Base-by-base conservation (phyloP, 495 filamentous ascomycete species). In the Lasiosphaeria ovina region DNA sequence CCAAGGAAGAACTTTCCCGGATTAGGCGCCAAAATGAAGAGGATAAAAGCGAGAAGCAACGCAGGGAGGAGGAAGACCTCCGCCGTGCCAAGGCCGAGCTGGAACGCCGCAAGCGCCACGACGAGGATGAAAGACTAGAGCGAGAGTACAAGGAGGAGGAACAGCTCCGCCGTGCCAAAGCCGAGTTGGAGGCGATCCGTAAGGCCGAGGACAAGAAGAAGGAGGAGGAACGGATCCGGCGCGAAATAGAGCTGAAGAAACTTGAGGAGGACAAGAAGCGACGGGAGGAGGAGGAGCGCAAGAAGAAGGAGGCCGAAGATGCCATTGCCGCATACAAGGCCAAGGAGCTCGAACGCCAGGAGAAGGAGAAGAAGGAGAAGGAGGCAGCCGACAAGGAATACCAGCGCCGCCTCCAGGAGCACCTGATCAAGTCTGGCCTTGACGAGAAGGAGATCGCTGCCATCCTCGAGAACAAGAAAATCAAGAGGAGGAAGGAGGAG, bases 281-380 rank as follows among this genome's bases (percentile, higher is more conserved):
- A 5, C 63, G 61, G 0, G 73, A 77, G 36, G 80, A 80, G 63
- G 71, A 72, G 56, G 64, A 74, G 54, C 66, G 66, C 14, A 70
- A 80, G 57, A 74, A 83, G 62, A 74, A 77, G 14, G 82, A 84
- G 57, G 83, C 83, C 42, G 76, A 79, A 40, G 83, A 84, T 35
- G 72, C 81, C 59, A 78, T 84, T 45, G 82, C 83, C 66, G 79
- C 76, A 59, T 81, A 68, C 55, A 84, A 87, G 72, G 73, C 77
- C 48, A 76, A 83, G 54, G 77, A 86, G 61, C 72, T 79, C 14
- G 79, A 85, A 61, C 73, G 80, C 52, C 60, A 69, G 3, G 67
- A 74, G 7, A 76, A 75, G 54, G 75, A 83, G 56, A 69, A 76
- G 54, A 57, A 74, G 6, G 76, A 80, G 48, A 71, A 79, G 50